Percentiles rank a stretch among this genome's conserved stretches.
Evolutionary conservation across 768 basidiomycete species (phyloP).

Genomic region (Lactarius indigo): DNA sequence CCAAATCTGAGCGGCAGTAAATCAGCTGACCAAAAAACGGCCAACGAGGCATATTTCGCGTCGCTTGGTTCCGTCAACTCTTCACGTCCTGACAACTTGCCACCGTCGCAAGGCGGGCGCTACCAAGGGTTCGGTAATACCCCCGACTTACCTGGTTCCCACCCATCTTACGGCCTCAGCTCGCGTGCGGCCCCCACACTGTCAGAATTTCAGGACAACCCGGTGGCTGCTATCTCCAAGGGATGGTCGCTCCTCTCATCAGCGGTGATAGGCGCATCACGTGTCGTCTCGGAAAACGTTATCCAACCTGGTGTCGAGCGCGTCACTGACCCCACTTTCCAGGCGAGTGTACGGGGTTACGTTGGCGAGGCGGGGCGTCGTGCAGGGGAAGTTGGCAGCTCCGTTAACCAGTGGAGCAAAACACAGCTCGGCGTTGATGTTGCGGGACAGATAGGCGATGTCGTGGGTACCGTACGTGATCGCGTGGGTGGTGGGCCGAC

Average conservation of each 20-base stretch:
- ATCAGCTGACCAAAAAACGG: constrained; percentile 57
- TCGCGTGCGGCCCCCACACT: constrained; percentile 78
- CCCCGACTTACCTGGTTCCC: constrained; percentile 54
- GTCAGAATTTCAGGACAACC: constrained; percentile 81
- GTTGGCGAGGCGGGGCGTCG: constrained; percentile 63
- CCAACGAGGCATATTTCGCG: constrained; percentile 87
- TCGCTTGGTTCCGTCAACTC: constrained; percentile 81
- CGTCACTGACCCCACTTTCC: constrained; percentile 76
- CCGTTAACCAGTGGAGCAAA: constrained; percentile 77
- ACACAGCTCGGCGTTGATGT: constrained; percentile 81
- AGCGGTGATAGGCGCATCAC: constrained; percentile 74
- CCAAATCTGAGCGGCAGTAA: constrained; percentile 43
- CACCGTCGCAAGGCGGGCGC: constrained; percentile 90
- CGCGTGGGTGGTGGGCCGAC: constrained; percentile 52
- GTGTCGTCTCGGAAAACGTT: constrained; percentile 78
- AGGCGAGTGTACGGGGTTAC: constrained; percentile 70
- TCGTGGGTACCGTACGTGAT: constrained; percentile 63
- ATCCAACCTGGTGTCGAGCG: constrained; percentile 87
- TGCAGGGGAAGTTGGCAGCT: constrained; percentile 56
- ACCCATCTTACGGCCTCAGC: constrained; percentile 70
- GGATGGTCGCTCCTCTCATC: constrained; percentile 96
- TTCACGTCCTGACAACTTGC: constrained; percentile 67
- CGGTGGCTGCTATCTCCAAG: constrained; percentile 80
- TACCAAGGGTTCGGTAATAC: constrained; percentile 93
- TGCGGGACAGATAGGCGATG: constrained; percentile 67